Percentiles rank a stretch among this genome's conserved stretches.
Evolutionary conservation across 2,329 filamentous ascomycete species (phyloP).

Genomic region (Colletotrichum eleusines): DNA sequence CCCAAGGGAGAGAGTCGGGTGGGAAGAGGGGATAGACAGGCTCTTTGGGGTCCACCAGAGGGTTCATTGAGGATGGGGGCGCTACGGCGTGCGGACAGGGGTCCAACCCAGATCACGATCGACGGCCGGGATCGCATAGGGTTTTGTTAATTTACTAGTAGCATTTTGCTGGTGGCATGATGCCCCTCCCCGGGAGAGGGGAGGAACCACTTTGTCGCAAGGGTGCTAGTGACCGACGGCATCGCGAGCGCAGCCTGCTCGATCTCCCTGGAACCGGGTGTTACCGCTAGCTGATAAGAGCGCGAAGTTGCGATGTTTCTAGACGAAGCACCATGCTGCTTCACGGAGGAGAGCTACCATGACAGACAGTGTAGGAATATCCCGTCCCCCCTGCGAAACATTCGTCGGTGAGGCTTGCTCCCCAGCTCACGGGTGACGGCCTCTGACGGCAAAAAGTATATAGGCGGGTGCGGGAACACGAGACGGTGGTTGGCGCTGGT

Average conservation of each 20-base stretch:
- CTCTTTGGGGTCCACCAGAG: conserved; percentile 25
- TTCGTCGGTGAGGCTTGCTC: background rate
- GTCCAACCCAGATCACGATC: conserved; percentile 30
- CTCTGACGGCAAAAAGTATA: background rate
- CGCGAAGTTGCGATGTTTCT: background rate
- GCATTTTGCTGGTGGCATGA: conserved; percentile 22
- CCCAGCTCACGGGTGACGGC: background rate
- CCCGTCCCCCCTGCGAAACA: background rate
- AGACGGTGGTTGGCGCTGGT: conserved; percentile 17
- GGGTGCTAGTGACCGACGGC: background rate
- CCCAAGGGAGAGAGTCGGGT: no score
- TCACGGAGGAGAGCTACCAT: background rate
- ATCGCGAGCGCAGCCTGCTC: conserved; percentile 6
- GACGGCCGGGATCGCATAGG: conserved; percentile 27
- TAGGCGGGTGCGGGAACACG: background rate
- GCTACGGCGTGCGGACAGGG: conserved; percentile 8
- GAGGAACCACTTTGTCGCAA: background rate
- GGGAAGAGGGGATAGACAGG: background rate
- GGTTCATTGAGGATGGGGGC: conserved; percentile 2
- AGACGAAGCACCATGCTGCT: background rate
- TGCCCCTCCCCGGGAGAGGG: background rate
- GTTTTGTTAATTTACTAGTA: background rate
- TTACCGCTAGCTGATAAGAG: background rate
- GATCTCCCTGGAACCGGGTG: background rate
- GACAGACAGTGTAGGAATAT: no score